Evolutionary conservation across 306 rosid genomes (phyloP).

Genomic region (Sesbania bispinosa): DNA sequence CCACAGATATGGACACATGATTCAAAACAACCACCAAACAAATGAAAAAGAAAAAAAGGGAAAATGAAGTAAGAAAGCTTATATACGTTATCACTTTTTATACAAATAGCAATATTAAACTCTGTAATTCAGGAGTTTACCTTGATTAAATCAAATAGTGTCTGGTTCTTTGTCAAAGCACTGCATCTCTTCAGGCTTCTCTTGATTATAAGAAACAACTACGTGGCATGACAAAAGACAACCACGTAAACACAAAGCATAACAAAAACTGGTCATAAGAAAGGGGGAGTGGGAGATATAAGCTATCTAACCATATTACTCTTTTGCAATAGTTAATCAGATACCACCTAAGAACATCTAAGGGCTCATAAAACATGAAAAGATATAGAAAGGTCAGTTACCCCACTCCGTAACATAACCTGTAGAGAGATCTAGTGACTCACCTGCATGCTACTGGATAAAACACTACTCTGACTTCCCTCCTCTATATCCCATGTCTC

Average conservation of each 20-base stretch:
- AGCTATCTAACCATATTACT: neutral
- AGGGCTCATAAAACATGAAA: too few species aligned
- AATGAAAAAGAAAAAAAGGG: neutral
- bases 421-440: neutral
- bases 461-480: slow-evolving; percentile 93
- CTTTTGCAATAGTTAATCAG: neutral
- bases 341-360: too few species aligned
- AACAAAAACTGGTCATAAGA: neutral
- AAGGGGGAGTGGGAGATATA: neutral
- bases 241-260: slow-evolving; percentile 14
- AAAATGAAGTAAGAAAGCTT: slow-evolving; percentile 2
- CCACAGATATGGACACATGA: slow-evolving; percentile 5
- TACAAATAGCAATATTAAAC: slow-evolving; percentile 13
- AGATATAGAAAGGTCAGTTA: too few species aligned
- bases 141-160: slow-evolving; percentile 84
- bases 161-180: slow-evolving; percentile 97
- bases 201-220: slow-evolving; percentile 98
- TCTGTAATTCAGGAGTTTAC: slow-evolving; percentile 39
- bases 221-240: slow-evolving; percentile 32
- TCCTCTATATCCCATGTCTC: slow-evolving; percentile 99
- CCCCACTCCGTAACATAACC: too few species aligned
- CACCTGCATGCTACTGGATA: slow-evolving; percentile 99
- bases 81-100: neutral
- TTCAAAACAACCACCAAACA: slow-evolving; percentile 5
- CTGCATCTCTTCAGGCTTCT: slow-evolving; percentile 97